These are phyloP conservation scores for Tothia fuscella DNA, from an alignment of 2,329 filamentous ascomycete species.

Conservation along the genomic window DNA sequence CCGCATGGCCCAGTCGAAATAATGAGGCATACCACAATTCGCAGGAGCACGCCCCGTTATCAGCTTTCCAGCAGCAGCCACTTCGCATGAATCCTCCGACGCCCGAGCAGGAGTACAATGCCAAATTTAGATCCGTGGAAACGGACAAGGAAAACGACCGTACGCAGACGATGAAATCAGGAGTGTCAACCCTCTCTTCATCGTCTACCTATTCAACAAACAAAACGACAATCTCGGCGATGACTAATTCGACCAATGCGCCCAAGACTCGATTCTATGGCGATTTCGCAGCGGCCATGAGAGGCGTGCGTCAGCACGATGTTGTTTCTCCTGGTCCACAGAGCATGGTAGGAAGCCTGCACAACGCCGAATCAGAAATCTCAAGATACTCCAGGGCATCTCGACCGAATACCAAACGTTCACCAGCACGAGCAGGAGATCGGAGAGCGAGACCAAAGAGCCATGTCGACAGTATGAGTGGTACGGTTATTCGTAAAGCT, in stretches of 20 bases:
- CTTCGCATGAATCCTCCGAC: constrained; percentile 38
- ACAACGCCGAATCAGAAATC: constrained; percentile 1
- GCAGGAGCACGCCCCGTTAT: constrained; percentile 19
- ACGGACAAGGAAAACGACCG: constrained; percentile 16
- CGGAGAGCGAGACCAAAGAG: constrained; percentile 3
- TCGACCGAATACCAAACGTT: not conserved
- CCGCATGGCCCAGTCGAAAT: constrained; percentile 7
- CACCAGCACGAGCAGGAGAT: not conserved
- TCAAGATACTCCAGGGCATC: no score
- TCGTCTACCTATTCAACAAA: constrained; percentile 6
- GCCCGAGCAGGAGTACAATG: constrained; percentile 7
- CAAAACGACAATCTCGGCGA: constrained; percentile 3
- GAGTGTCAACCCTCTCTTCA: constrained; percentile 13
- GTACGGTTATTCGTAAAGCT: constrained; percentile 20
- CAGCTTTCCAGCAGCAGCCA: constrained; percentile 26
- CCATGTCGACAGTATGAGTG: constrained; percentile 3
- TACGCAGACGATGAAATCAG: constrained; percentile 19
- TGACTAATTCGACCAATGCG: constrained; percentile 15
- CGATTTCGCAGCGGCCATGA: constrained; percentile 32
- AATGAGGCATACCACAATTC: constrained; percentile 19
- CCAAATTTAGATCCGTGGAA: no score
- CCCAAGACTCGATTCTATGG: constrained; percentile 36
- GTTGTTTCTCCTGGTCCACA: constrained; percentile 9
- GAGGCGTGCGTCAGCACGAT: constrained; percentile 21
- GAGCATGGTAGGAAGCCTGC: constrained; percentile 13